These are phyloP conservation scores for Syzygium grande DNA, from an alignment of 345 rosid genomes.

Conservation along the genomic window DNA sequence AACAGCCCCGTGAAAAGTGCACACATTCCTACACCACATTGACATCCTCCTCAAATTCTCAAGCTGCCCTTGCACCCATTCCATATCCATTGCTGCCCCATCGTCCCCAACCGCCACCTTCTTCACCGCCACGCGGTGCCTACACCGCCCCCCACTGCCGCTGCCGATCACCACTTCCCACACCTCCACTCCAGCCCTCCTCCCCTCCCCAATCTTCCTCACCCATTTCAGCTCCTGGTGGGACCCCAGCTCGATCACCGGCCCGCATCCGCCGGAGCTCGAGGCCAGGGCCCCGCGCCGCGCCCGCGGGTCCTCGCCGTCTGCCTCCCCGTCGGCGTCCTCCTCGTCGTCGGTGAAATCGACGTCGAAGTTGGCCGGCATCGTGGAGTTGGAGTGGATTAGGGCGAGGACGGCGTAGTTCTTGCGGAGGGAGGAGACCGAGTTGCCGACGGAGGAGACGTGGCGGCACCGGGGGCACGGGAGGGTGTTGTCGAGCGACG, in stretches of 20 bases:
- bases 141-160: constrained; percentile 39
- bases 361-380: constrained; percentile 41
- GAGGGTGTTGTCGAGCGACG: constrained; percentile 70
- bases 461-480: constrained; percentile 92
- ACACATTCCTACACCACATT: constrained; percentile 95
- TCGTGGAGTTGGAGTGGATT: constrained; percentile 36
- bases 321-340: constrained; percentile 8
- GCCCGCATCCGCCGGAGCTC: constrained; percentile 56
- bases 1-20: constrained; percentile 80
- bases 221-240: constrained; percentile 64
- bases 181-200: constrained; percentile 63
- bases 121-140: constrained; percentile 66
- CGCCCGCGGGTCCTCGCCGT: constrained; percentile 18
- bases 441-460: constrained; percentile 85
- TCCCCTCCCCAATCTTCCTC: constrained; percentile 56
- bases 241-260: constrained; percentile 65
- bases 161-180: constrained; percentile 62
- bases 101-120: constrained; percentile 59
- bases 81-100: constrained; percentile 39
- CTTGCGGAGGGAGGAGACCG: constrained; percentile 77
- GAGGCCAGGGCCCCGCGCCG: constrained; percentile 46
- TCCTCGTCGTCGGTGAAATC: constrained; percentile 54
- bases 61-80: constrained; percentile 77
- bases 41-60: constrained; percentile 65
- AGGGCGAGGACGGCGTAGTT: constrained; percentile 79